A percentile compares a stretch with the other conserved stretches of the same genome.
These are phyloP conservation scores for Psilocybe mexicana DNA, from an alignment of 1,284 basidiomycete genomes.

Conservation along the genomic window DNA sequence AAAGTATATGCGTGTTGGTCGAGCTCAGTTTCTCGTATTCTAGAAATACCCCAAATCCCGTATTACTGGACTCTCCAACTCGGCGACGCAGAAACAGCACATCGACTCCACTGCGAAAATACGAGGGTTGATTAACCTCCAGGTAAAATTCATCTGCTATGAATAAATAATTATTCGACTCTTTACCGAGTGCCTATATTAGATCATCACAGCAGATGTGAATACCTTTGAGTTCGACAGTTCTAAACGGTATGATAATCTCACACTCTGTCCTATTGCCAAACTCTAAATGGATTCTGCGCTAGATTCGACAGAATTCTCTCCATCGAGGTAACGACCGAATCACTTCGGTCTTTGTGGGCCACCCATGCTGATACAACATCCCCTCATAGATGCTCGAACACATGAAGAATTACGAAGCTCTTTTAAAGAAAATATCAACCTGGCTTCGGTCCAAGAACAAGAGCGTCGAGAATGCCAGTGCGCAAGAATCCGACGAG, in stretches of 20 bases:
- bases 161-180: too few species aligned
- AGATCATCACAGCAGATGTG: constrained; percentile 76
- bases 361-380: neutral
- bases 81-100: constrained; percentile 67
- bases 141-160: constrained; percentile 32
- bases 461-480: constrained; percentile 14
- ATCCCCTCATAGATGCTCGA: constrained; percentile 67
- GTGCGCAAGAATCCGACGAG: constrained; percentile 33
- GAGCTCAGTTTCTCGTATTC: neutral
- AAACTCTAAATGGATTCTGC: neutral
- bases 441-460: constrained; percentile 63
- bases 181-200: neutral
- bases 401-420: constrained; percentile 80
- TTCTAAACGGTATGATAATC: constrained; percentile 39
- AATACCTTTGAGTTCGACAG: constrained; percentile 64
- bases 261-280: neutral
- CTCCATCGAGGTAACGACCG: constrained; percentile 60
- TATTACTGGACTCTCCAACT: constrained; percentile 73
- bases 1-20: neutral
- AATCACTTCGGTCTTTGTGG: neutral
- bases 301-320: constrained; percentile 72
- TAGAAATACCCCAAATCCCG: constrained; percentile 72
- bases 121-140: constrained; percentile 59
- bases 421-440: constrained; percentile 65
- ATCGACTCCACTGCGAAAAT: constrained; percentile 60